A percentile compares a stretch with the other conserved stretches of the same genome.
Evolutionary conservation across 148 eudicot genomes (phyloP).

Genomic region (Vaccinium corymbosum): DNA sequence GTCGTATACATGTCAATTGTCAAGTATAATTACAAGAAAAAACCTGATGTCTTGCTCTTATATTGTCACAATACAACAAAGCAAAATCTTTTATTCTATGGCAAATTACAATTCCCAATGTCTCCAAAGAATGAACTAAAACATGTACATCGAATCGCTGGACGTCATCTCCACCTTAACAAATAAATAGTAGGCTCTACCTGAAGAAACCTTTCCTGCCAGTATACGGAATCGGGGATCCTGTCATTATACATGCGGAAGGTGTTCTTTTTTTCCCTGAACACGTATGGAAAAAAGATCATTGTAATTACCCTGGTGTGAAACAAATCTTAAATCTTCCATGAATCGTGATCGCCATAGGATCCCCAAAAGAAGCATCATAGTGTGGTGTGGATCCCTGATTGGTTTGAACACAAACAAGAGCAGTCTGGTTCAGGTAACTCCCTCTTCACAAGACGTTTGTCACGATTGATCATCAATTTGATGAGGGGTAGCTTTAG

Average conservation of each 20-base stretch:
- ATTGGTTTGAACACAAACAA: slow-evolving; percentile 75
- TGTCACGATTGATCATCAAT: slow-evolving; percentile 88
- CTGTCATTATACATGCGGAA: background rate
- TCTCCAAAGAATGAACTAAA: slow-evolving; percentile 8
- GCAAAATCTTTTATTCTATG: background rate
- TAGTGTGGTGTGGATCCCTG: slow-evolving; percentile 42
- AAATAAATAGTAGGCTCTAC: background rate
- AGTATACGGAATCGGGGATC: too few species aligned
- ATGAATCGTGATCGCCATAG: background rate
- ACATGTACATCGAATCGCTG: background rate
- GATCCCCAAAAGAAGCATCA: slow-evolving; percentile 20
- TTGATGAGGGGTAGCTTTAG: slow-evolving; percentile 68
- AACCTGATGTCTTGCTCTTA: background rate
- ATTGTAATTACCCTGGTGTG: background rate
- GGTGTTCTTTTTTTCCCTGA: background rate
- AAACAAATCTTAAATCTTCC: background rate
- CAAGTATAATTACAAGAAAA: background rate
- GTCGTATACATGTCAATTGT: background rate
- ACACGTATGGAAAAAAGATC: background rate
- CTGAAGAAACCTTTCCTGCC: background rate
- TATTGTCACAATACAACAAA: background rate
- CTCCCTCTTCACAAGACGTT: slow-evolving; percentile 63
- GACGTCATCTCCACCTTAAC: background rate
- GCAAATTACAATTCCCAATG: background rate
- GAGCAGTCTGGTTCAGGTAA: slow-evolving; percentile 79